Percentiles rank a stretch among this genome's conserved stretches.
Evolutionary conservation across 352 stramenopile genomes (phyloP).

Genomic region (Phytophthora ohioensis): DNA sequence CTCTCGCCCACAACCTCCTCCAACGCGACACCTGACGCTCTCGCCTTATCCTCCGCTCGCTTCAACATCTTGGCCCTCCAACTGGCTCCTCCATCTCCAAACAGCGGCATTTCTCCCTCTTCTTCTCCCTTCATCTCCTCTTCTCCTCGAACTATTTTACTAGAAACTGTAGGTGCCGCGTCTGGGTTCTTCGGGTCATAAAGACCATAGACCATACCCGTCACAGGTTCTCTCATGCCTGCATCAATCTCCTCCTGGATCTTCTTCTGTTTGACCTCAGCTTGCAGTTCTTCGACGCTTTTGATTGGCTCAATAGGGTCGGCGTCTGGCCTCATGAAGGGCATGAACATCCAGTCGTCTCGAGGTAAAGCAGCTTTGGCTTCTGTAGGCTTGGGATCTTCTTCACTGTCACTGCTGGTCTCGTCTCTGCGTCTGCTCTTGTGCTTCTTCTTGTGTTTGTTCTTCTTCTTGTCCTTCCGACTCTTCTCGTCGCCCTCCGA

Average conservation of each 20-base stretch:
- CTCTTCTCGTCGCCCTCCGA: constrained; percentile 27
- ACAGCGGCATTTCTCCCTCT: constrained; percentile 38
- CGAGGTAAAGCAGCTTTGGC: constrained; percentile 41
- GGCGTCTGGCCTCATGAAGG: constrained; percentile 53
- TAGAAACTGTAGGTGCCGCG: constrained; percentile 39
- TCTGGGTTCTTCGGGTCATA: constrained; percentile 87
- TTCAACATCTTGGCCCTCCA: constrained; percentile 89
- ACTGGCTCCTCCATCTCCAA: constrained; percentile 82
- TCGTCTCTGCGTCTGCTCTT: constrained; percentile 33
- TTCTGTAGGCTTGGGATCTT: constrained; percentile 14
- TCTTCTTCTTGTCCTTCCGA: constrained; percentile 50
- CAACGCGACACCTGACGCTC: constrained; percentile 56
- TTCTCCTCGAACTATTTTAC: constrained; percentile 27
- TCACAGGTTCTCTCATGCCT: constrained; percentile 78
- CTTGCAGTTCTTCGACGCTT: constrained; percentile 45
- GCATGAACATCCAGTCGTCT: constrained; percentile 88
- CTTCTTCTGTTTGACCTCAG: constrained; percentile 62
- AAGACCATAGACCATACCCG: constrained; percentile 78
- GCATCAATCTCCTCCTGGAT: constrained; percentile 81
- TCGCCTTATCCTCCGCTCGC: constrained; percentile 68
- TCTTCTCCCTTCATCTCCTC: constrained; percentile 16
- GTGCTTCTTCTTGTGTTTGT: constrained; percentile 47
- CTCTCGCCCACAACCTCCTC: constrained; percentile 71
- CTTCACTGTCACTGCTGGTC: constrained; percentile 24
- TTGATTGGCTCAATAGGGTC: constrained; percentile 44